Evolutionary conservation across 2,329 filamentous ascomycete species (phyloP).

Genomic region (Ceratocystis papillata): DNA sequence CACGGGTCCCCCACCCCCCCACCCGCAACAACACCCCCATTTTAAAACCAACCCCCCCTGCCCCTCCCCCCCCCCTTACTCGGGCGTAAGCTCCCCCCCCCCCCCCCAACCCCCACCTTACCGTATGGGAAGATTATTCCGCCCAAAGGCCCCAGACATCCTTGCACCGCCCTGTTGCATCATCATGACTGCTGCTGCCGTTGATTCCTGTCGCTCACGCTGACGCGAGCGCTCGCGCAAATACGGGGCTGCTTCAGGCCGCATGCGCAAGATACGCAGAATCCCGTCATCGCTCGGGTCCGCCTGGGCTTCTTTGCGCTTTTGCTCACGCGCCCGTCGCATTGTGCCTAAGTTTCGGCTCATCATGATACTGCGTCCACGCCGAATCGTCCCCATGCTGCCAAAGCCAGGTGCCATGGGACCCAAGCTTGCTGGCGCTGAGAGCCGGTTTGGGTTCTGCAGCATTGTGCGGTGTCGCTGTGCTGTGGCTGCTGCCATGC

Average conservation of each 20-base stretch:
- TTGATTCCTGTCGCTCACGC: slow-evolving; percentile 82
- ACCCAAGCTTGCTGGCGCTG: slow-evolving; percentile 47
- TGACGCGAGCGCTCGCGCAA: slow-evolving; percentile 83
- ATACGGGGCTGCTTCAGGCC: slow-evolving; percentile 78
- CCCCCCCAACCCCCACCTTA: background rate
- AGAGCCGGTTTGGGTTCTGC: slow-evolving; percentile 52
- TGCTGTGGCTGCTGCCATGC: slow-evolving; percentile 82
- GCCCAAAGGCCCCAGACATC: slow-evolving; percentile 34
- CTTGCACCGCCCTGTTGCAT: slow-evolving; percentile 66
- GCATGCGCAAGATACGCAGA: slow-evolving; percentile 83
- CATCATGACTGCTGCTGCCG: slow-evolving; percentile 85
- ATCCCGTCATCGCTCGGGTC: slow-evolving; percentile 99
- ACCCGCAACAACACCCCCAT: no score
- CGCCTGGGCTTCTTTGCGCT: slow-evolving; percentile 86
- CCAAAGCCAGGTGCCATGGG: slow-evolving; percentile 50
- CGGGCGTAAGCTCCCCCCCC: background rate
- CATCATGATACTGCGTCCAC: slow-evolving; percentile 79
- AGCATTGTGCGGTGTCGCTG: slow-evolving; percentile 62
- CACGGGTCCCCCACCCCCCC: no score
- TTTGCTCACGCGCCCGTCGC: slow-evolving; percentile 91
- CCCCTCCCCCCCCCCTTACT: background rate
- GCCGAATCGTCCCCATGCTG: slow-evolving; percentile 56
- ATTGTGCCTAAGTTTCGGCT: slow-evolving; percentile 91
- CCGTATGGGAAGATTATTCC: slow-evolving; percentile 32
- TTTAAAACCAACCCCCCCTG: no score